A percentile compares a stretch with the other conserved stretches of the same genome.
These are phyloP conservation scores for Thermochaetoides thermophila DNA, from an alignment of 495 filamentous ascomycete species.

Conservation along the genomic window DNA sequence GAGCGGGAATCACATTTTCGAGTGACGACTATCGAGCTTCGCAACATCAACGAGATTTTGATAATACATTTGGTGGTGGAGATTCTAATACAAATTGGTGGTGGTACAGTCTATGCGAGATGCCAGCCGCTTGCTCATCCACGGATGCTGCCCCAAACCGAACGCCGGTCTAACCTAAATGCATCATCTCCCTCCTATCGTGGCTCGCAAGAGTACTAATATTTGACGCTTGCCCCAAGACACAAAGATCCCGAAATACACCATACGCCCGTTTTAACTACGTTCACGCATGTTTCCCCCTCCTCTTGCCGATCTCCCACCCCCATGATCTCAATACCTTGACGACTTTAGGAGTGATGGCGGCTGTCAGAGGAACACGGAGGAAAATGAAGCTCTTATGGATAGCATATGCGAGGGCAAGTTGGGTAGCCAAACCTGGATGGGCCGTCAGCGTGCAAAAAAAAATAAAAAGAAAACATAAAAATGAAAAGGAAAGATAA, in stretches of 20 bases:
- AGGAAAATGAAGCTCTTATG: conserved; percentile 98
- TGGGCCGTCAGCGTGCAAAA: conserved; percentile 2
- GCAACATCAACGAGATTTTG: too few species aligned
- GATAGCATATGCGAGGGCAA: conserved; percentile 88
- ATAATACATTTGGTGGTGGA: too few species aligned
- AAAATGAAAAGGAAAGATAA: not conserved
- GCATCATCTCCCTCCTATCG: not conserved
- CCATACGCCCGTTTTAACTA: too few species aligned
- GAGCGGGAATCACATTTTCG: too few species aligned
- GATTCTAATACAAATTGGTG: conserved; percentile 1
- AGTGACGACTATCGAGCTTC: too few species aligned
- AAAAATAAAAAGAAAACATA: not conserved
- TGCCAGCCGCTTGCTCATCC: conserved; percentile 4
- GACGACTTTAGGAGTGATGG: conserved; percentile 82
- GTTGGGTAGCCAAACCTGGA: conserved; percentile 51
- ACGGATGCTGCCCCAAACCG: conserved; percentile 4
- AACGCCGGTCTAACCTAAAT: conserved; percentile 5
- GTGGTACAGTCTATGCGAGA: conserved; percentile 13
- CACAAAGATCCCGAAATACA: too few species aligned
- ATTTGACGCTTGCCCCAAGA: too few species aligned
- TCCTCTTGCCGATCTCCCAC: conserved; percentile 40
- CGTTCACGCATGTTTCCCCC: too few species aligned
- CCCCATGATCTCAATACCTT: conserved; percentile 76
- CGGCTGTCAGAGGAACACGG: conserved; percentile 76
- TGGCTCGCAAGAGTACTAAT: not conserved